Base-by-base conservation (phyloP, 2,329 filamentous ascomycete genomes). In the Hymenoscyphus albidus region DNA sequence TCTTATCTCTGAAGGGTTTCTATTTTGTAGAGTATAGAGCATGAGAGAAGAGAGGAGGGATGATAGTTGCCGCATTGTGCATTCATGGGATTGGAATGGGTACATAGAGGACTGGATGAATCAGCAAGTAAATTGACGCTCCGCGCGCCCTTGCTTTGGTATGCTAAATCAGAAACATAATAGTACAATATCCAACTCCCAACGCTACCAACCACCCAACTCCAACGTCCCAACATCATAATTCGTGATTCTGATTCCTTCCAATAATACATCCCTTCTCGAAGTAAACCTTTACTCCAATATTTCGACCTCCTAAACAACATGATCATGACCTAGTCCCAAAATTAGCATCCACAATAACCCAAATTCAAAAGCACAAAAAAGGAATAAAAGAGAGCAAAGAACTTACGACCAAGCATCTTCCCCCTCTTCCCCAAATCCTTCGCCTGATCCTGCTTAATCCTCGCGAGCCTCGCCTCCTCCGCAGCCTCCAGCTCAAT, bases 391-490 rank as follows among this genome's bases (percentile, higher is more conserved):
- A 22, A 22, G 22, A 22, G 1, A 22, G 22, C 22, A 22, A 22
- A 22, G 7, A 35, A 86, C 84, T 78, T 80, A 89, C 87, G 84
- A 63, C 88, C 88, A 65, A 90, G 82, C n/a, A 83, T 82, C 76
- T 87, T 86, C n/a, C 85, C 87, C 61, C 87, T 80, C 84, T 88
- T 90, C 5, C 84, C 86, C 38, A 90, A 82, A 71, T 85, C 83
- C 70, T 80, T 82, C 0, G 87, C 88, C 72, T 90, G 85, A 61
- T 81, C 80, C 76, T 88, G 82, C 82, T 91, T 90, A 61, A 90
- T 84, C 81, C 86, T 88, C 1, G 88, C 88, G 54, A 83, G 76
- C 27, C 87, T 78, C 1, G 87, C 84, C 65, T 89, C 86, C 76
- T 88, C 86, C 70, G 81, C 81, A 1, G 88, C 88, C 77, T 91